These are phyloP conservation scores for Seiridium unicorne DNA, from an alignment of 2,329 filamentous ascomycete genomes.

Conservation along the genomic window DNA sequence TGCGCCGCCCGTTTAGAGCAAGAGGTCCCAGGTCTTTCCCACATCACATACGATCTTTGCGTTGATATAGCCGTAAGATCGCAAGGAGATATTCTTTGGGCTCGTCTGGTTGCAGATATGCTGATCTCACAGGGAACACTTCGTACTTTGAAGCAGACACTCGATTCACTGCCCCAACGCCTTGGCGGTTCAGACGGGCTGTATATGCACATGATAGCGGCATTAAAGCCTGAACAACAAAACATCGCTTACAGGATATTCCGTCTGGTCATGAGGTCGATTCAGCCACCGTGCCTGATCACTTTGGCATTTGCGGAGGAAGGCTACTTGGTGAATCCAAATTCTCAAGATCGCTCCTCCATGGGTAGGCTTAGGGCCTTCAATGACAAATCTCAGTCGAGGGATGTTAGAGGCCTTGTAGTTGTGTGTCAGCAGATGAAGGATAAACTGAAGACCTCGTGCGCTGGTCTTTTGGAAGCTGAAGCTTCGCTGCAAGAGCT, in stretches of 20 bases:
- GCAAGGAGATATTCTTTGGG: conserved; percentile 28
- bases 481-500: conserved; percentile 17
- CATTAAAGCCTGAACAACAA: conserved; percentile 22
- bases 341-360: background rate
- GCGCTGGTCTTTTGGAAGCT: conserved; percentile 25
- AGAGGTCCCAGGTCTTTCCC: conserved; percentile 26
- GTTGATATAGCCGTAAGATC: conserved; percentile 25
- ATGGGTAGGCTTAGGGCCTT: conserved; percentile 19
- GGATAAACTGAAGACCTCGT: conserved; percentile 19
- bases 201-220: conserved; percentile 30
- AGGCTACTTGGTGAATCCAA: conserved; percentile 18
- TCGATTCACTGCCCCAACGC: conserved; percentile 24
- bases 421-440: conserved; percentile 23
- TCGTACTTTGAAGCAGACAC: conserved; percentile 21
- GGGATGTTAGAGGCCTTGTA: conserved; percentile 17
- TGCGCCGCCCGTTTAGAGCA: conserved; percentile 26
- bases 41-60: conserved; percentile 24
- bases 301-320: conserved; percentile 28
- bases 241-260: conserved; percentile 26
- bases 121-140: conserved; percentile 24
- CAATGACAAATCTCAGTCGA: conserved; percentile 18
- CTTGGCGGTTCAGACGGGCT: conserved; percentile 28
- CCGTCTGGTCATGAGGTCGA: conserved; percentile 25
- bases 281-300: conserved; percentile 28
- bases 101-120: conserved; percentile 28